These are phyloP conservation scores for Pythium myriotylum DNA, from an alignment of 352 stramenopile genomes.

Conservation along the genomic window DNA sequence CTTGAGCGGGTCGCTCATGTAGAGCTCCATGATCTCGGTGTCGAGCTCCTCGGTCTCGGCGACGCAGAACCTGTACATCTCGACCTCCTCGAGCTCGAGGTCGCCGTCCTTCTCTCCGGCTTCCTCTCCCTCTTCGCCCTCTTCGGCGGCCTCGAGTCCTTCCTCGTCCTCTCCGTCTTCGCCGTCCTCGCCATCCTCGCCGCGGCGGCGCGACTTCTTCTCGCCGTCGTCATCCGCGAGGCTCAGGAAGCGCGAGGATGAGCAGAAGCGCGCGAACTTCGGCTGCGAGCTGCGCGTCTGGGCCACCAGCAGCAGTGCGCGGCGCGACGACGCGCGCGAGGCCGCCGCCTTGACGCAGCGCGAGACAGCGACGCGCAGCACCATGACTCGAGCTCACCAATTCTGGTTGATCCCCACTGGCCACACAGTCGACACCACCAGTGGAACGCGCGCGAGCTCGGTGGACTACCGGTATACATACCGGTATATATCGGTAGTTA, in stretches of 20 bases:
- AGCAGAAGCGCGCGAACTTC: constrained; percentile 35
- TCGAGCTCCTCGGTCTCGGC: constrained; percentile 74
- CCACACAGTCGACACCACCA: constrained; percentile 26
- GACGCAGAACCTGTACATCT: constrained; percentile 76
- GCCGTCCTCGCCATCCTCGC: constrained; percentile 13
- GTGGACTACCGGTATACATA: neutral
- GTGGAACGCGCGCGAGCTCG: constrained; percentile 16
- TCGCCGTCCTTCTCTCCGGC: constrained; percentile 63
- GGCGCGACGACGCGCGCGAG: constrained; percentile 6
- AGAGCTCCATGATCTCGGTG: constrained; percentile 75
- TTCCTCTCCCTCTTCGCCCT: constrained; percentile 22
- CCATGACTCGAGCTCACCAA: constrained; percentile 7
- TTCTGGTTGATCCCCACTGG: constrained; percentile 15
- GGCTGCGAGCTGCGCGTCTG: constrained; percentile 6
- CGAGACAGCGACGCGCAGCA: constrained; percentile 31
- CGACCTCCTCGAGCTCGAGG: constrained; percentile 66
- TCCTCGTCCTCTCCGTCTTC: constrained; percentile 22
- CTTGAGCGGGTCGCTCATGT: constrained; percentile 85
- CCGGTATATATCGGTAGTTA: constrained; percentile 2
- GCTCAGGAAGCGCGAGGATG: constrained; percentile 76
- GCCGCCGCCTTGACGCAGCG: constrained; percentile 31
- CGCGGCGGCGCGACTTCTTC: constrained; percentile 30
- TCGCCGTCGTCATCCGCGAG: constrained; percentile 59
- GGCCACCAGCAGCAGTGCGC: constrained; percentile 2
- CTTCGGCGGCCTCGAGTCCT: constrained; percentile 29